A percentile compares a stretch with the other conserved stretches of the same genome.
phyloP scores from a whole-genome alignment of 345 rosid genomes.

The Salix exigua region DNA sequence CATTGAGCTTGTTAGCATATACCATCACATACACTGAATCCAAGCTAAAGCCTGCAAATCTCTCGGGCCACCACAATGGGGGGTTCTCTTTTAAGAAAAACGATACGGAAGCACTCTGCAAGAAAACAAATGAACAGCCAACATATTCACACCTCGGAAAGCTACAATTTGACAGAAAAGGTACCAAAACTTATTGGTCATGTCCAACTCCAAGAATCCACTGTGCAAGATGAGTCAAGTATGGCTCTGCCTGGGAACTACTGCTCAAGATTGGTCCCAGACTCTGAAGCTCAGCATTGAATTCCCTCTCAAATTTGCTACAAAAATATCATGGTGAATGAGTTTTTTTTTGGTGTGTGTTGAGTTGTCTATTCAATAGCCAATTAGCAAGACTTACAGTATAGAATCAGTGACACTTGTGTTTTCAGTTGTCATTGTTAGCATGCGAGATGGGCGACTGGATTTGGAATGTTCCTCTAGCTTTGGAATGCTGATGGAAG shows the following conservation, averaged over 20 bases:
- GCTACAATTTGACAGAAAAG: not conserved
- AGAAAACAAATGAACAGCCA: not conserved
- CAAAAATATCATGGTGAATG: slow-evolving; percentile 9
- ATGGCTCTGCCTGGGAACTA: slow-evolving; percentile 85
- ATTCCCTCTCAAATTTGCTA: slow-evolving; percentile 86
- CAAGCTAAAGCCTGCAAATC: no score
- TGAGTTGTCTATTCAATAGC: not conserved
- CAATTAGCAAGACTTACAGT: slow-evolving; percentile 54
- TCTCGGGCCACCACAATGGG: no score
- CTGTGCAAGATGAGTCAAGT: slow-evolving; percentile 94
- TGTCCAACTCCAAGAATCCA: slow-evolving; percentile 76
- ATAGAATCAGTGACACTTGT: slow-evolving; percentile 65
- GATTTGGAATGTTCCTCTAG: slow-evolving; percentile 38
- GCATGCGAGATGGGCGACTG: slow-evolving; percentile 37
- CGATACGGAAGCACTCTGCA: not conserved
- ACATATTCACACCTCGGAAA: not conserved
- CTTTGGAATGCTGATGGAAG: slow-evolving; percentile 60
- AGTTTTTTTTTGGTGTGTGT: not conserved
- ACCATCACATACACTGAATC: no score
- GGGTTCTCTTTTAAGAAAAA: no score
- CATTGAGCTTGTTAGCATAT: no score
- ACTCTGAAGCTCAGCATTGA: slow-evolving; percentile 78
- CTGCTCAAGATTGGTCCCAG: slow-evolving; percentile 76
- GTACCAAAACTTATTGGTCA: slow-evolving; percentile 30
- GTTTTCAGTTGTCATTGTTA: slow-evolving; percentile 43